These are phyloP conservation scores for Asterella californica DNA, from an alignment of 225 moss, liverwort and hornwort species.

Conservation along the genomic window DNA sequence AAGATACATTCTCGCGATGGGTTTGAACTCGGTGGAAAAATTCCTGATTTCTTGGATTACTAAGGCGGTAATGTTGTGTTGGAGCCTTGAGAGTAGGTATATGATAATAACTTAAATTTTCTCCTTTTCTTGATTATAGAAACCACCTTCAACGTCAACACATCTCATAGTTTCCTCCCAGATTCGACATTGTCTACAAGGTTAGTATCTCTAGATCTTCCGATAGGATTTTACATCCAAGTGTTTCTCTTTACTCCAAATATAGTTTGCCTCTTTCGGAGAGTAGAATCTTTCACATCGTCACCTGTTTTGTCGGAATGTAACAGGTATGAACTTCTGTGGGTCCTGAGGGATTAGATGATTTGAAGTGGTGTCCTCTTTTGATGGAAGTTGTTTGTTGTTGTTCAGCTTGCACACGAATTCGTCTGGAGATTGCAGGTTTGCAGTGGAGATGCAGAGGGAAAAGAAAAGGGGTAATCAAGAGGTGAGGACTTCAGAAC, in stretches of 20 bases:
- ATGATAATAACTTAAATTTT: not conserved
- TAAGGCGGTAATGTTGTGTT: not conserved
- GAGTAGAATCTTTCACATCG: not conserved
- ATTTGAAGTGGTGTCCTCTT: not conserved
- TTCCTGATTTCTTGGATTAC: not conserved
- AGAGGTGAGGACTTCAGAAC: constrained; percentile 29
- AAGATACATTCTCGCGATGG: not conserved
- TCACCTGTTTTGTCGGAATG: not conserved
- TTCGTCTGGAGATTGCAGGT: constrained; percentile 55
- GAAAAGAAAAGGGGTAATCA: constrained; percentile 45
- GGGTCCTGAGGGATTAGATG: not conserved
- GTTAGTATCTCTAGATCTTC: constrained; percentile 29
- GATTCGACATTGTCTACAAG: constrained; percentile 60
- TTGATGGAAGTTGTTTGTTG: not conserved
- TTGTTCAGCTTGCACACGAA: constrained; percentile 55
- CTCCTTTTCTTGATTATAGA: constrained; percentile 27
- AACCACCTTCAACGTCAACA: constrained; percentile 58
- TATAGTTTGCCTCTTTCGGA: not conserved
- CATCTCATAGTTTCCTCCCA: constrained; percentile 49
- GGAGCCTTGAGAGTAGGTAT: no score
- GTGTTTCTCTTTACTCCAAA: no score
- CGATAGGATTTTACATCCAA: not conserved
- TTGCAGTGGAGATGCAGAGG: constrained; percentile 76
- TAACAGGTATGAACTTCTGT: no score
- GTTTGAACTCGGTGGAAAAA: not conserved